phyloP scores from a whole-genome alignment of 352 stramenopile genomes.

The Globisporangium barbulae region DNA sequence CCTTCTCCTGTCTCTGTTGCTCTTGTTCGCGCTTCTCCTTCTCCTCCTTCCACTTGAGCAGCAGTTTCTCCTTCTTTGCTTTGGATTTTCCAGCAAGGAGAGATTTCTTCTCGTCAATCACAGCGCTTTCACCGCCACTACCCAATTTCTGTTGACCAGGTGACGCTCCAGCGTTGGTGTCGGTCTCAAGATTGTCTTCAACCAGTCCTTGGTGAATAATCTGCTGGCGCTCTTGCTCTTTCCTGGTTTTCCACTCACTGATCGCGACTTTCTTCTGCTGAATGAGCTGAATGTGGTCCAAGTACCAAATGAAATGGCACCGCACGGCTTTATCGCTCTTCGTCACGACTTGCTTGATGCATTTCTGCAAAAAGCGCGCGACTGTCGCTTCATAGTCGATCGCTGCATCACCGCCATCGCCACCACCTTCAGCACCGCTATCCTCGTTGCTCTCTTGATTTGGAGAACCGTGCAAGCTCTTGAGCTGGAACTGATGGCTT shows the following conservation, averaged over 20 bases:
- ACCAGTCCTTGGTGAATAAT: conserved; percentile 43
- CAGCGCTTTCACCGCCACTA: neutral
- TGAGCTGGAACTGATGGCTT: conserved; percentile 16
- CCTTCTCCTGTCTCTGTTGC: conserved; percentile 27
- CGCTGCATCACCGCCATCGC: neutral
- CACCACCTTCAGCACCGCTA: neutral
- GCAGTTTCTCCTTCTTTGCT: conserved; percentile 23
- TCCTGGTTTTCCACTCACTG: conserved; percentile 47
- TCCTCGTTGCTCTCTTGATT: conserved; percentile 17
- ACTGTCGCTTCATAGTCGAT: conserved; percentile 44
- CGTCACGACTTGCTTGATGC: conserved; percentile 48
- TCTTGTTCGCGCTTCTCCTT: conserved; percentile 41
- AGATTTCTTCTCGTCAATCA: conserved; percentile 7
- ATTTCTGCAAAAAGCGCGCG: conserved; percentile 47
- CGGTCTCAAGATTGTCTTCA: neutral
- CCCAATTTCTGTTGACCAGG: neutral
- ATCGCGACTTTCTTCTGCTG: conserved; percentile 65
- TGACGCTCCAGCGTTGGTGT: neutral
- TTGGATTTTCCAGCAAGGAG: conserved; percentile 20
- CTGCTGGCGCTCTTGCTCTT: conserved; percentile 42
- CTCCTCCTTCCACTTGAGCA: conserved; percentile 43
- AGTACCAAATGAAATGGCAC: conserved; percentile 68
- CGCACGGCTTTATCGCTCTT: conserved; percentile 51
- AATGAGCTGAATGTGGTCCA: conserved; percentile 43
- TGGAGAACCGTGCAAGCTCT: conserved; percentile 6